Evolutionary conservation across 2,329 filamentous ascomycete genomes (phyloP).

Genomic region (Colletotrichum nymphaeae): DNA sequence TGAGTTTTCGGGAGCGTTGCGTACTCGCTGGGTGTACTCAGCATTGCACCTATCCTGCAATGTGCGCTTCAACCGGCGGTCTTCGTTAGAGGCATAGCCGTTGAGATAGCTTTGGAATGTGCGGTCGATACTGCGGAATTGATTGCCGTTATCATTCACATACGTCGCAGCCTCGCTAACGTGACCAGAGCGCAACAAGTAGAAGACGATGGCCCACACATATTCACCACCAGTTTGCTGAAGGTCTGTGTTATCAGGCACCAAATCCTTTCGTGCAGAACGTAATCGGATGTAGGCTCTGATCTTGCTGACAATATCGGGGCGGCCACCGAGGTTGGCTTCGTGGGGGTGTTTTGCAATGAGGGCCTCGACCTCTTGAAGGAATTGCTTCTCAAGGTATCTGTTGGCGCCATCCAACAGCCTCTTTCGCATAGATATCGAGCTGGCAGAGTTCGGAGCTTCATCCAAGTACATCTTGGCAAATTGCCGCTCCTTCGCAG

Average conservation of each 20-base stretch:
- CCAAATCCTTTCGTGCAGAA: conserved; percentile 83
- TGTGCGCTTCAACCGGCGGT: conserved; percentile 81
- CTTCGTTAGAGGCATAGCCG: conserved; percentile 81
- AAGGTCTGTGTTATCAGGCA: conserved; percentile 82
- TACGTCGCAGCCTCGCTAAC: conserved; percentile 87
- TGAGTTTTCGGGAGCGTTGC: conserved; percentile 86
- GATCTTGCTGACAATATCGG: conserved; percentile 89
- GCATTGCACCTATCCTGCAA: conserved; percentile 89
- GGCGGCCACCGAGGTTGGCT: conserved; percentile 88
- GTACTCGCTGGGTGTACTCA: conserved; percentile 87
- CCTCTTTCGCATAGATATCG: conserved; percentile 77
- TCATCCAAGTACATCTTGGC: conserved; percentile 82
- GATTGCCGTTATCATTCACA: conserved; percentile 80
- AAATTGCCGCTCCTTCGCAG: conserved; percentile 81
- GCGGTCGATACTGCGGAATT: conserved; percentile 90
- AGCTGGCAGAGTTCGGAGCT: conserved; percentile 70
- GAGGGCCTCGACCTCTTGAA: conserved; percentile 78
- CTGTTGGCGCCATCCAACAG: conserved; percentile 83
- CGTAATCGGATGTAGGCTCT: conserved; percentile 91
- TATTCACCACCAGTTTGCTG: conserved; percentile 85
- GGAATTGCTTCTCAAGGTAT: conserved; percentile 86
- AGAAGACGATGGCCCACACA: conserved; percentile 95
- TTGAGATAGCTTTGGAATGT: conserved; percentile 91
- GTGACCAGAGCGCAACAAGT: conserved; percentile 86
- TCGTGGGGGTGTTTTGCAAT: conserved; percentile 88